These are phyloP conservation scores for Lepidium africanum DNA, from an alignment of 345 rosid species.

Conservation along the genomic window DNA sequence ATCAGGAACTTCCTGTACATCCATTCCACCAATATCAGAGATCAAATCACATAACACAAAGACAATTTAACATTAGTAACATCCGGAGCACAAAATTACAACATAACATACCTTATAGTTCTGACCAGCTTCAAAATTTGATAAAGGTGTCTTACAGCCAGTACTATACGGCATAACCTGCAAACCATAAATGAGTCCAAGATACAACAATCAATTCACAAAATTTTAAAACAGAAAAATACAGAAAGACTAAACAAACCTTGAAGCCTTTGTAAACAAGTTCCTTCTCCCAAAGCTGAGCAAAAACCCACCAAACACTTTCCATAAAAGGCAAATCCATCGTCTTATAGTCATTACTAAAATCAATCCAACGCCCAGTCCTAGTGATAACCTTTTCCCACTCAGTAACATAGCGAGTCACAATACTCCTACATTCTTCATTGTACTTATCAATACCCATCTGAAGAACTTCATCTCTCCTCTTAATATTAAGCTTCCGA, in stretches of 20 bases:
- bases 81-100: neutral
- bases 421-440: constrained; percentile 85
- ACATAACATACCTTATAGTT: constrained; percentile 58
- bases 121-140: constrained; percentile 87
- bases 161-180: constrained; percentile 99
- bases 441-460: constrained; percentile 88
- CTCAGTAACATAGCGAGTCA: constrained; percentile 74
- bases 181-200: neutral
- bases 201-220: neutral
- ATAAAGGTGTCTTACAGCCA: constrained; percentile 79
- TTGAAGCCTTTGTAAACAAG: constrained; percentile 91
- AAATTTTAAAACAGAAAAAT: neutral
- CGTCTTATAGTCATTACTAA: constrained; percentile 78
- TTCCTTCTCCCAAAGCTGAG: constrained; percentile 62
- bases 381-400: constrained; percentile 83
- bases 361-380: constrained; percentile 94
- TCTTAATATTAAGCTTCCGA: constrained; percentile 47
- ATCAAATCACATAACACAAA: neutral
- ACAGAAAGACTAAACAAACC: constrained; percentile 49
- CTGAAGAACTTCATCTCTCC: constrained; percentile 54
- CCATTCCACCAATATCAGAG: constrained; percentile 13
- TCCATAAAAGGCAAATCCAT: constrained; percentile 92
- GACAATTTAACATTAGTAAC: neutral
- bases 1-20: constrained; percentile 65
- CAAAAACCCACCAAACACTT: constrained; percentile 92